phyloP scores from a whole-genome alignment of 768 basidiomycete species.

The Crepidotus variabilis region DNA sequence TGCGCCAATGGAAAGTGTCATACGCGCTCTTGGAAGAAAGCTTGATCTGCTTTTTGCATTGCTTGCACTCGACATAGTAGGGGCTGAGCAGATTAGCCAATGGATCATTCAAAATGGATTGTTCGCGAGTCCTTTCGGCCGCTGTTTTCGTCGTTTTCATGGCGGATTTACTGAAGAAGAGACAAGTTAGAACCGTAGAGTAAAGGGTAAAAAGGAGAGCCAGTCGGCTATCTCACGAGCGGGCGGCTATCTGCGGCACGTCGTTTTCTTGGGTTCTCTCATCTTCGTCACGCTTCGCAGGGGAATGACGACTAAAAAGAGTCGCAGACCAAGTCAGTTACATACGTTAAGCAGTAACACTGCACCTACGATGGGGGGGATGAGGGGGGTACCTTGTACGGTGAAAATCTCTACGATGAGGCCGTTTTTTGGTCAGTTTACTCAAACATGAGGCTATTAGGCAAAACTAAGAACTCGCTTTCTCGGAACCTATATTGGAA shows the following conservation, averaged over 20 bases:
- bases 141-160: slow-evolving; percentile 22
- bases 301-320: slow-evolving; percentile 3
- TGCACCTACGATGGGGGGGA: slow-evolving; percentile 15
- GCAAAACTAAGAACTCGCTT: slow-evolving; percentile 5
- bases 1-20: slow-evolving; percentile 66
- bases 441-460: neutral
- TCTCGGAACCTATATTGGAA: slow-evolving; percentile 2
- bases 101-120: slow-evolving; percentile 47
- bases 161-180: slow-evolving; percentile 8
- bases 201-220: neutral
- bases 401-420: slow-evolving; percentile 8
- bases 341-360: neutral
- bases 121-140: slow-evolving; percentile 48
- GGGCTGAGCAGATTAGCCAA: slow-evolving; percentile 49
- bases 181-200: neutral
- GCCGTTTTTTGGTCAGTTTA: slow-evolving; percentile 10
- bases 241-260: slow-evolving; percentile 16
- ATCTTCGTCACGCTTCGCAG: slow-evolving; percentile 9
- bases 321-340: slow-evolving; percentile 4
- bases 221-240: slow-evolving; percentile 14
- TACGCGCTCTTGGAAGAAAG: slow-evolving; percentile 64
- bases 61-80: slow-evolving; percentile 48
- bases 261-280: slow-evolving; percentile 11
- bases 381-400: slow-evolving; percentile 14
- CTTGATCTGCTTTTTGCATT: slow-evolving; percentile 56